Evolutionary conservation across 1,284 basidiomycete genomes (phyloP).

Genomic region (Austropuccinia psidii): DNA sequence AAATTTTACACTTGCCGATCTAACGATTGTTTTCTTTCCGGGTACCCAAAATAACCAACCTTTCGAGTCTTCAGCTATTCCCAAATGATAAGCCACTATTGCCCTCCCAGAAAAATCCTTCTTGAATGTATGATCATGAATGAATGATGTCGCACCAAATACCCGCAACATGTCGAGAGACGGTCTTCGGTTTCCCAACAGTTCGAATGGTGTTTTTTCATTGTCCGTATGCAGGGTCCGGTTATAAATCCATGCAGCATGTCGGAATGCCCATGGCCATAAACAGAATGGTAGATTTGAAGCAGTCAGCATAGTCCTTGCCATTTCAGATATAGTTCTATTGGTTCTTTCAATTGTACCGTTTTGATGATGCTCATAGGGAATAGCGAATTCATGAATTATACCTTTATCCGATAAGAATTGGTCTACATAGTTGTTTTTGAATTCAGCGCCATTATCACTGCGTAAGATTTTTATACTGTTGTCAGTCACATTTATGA

Average conservation of each 20-base stretch:
- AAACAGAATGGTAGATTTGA: not conserved
- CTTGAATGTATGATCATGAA: not conserved
- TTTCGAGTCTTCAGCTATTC: not conserved
- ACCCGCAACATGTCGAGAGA: not conserved
- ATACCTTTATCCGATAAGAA: not conserved
- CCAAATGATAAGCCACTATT: not conserved
- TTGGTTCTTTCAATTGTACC: not conserved
- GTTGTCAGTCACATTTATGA: not conserved
- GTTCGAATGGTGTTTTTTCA: not conserved
- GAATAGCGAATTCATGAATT: not conserved
- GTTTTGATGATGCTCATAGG: conserved; percentile 10
- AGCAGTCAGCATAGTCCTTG: not conserved
- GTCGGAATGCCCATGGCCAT: not conserved
- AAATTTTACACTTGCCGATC: too few relatives aligned
- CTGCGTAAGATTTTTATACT: not conserved
- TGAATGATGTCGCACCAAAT: not conserved
- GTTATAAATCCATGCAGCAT: not conserved
- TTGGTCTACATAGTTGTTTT: not conserved
- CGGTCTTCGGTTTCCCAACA: too few relatives aligned
- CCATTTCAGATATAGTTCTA: not conserved
- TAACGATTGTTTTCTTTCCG: too few relatives aligned
- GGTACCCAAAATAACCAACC: conserved; percentile 4
- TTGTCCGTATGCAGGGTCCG: not conserved
- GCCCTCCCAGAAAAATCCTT: not conserved
- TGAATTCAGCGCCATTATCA: not conserved